These are phyloP conservation scores for Leccinum subrobustum DNA, from an alignment of 1,284 basidiomycete species.

Conservation along the genomic window DNA sequence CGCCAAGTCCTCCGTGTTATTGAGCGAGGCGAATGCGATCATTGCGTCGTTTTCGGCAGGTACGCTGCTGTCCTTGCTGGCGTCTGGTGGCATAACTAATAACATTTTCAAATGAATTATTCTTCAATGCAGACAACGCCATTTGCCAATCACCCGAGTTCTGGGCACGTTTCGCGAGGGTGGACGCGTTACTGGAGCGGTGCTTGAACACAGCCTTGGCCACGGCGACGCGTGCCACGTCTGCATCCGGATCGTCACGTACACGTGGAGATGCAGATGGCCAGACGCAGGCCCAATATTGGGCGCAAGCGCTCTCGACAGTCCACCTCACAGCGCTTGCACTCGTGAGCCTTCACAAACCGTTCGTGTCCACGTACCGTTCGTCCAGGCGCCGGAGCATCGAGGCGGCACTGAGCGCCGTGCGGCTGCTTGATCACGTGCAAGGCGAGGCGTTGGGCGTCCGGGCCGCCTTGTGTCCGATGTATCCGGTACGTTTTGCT, in stretches of 20 bases:
- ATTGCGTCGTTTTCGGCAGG: slow-evolving; percentile 30
- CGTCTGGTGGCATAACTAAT: not conserved
- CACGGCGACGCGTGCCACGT: too few relatives aligned
- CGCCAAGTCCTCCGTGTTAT: slow-evolving; percentile 35
- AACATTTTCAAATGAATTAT: not conserved
- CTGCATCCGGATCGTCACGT: slow-evolving; percentile 5
- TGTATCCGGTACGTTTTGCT: slow-evolving; percentile 18
- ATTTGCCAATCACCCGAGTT: slow-evolving; percentile 22
- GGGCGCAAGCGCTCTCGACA: slow-evolving; percentile 12
- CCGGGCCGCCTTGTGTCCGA: slow-evolving; percentile 8
- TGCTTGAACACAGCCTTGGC: slow-evolving; percentile 25
- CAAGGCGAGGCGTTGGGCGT: slow-evolving; percentile 1
- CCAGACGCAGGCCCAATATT: not conserved
- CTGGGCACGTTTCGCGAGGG: slow-evolving; percentile 28
- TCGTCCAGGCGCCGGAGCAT: slow-evolving; percentile 32
- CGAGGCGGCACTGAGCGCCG: slow-evolving; percentile 22
- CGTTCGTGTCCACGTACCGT: slow-evolving; percentile 25
- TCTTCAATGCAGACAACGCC: slow-evolving; percentile 17
- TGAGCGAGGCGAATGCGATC: slow-evolving; percentile 32
- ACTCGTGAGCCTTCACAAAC: slow-evolving; percentile 38
- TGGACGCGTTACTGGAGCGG: slow-evolving; percentile 36
- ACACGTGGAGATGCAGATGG: slow-evolving; percentile 8
- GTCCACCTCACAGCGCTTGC: slow-evolving; percentile 33
- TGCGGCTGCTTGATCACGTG: slow-evolving; percentile 17
- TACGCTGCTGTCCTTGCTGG: slow-evolving; percentile 6